phyloP scores from a whole-genome alignment of 345 rosid species.

The Gossypium arboreum region DNA sequence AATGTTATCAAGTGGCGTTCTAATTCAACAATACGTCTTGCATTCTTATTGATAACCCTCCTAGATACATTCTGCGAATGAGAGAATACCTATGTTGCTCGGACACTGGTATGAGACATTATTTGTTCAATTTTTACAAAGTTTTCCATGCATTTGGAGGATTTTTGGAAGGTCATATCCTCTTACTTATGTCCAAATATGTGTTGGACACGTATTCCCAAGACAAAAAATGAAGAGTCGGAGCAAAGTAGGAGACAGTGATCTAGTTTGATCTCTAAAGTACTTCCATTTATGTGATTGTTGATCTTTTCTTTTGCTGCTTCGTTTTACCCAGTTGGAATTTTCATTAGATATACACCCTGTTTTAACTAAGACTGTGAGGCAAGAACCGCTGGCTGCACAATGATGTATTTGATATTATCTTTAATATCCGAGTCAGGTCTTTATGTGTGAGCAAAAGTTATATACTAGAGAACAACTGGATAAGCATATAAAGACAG shows the following conservation, averaged over 20 bases:
- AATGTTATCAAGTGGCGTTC: not conserved
- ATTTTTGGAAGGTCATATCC: not conserved
- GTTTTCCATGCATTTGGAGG: not conserved
- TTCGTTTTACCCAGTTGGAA: not conserved
- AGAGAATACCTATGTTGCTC: not conserved
- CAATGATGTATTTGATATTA: constrained; percentile 3
- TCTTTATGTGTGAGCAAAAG: constrained; percentile 72
- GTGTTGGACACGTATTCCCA: not conserved
- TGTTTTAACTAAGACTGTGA: not conserved
- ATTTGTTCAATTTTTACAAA: not conserved
- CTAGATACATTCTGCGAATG: not conserved
- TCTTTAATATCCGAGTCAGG: constrained; percentile 32
- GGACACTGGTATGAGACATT: not conserved
- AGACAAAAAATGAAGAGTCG: not conserved
- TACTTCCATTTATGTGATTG: not conserved
- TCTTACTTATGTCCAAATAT: not conserved
- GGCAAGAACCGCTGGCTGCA: not conserved
- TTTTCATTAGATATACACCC: not conserved
- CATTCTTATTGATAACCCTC: not conserved
- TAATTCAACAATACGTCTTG: not conserved
- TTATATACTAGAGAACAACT: constrained; percentile 52
- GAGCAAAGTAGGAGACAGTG: not conserved
- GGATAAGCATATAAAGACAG: constrained; percentile 56
- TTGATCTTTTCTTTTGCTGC: not conserved
- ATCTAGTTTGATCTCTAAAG: not conserved